Evolutionary conservation across 78 protist genomes (phyloP), one percentile per base, ranked within the genome.

Genomic region (Emiliania huxleyi): DNA sequence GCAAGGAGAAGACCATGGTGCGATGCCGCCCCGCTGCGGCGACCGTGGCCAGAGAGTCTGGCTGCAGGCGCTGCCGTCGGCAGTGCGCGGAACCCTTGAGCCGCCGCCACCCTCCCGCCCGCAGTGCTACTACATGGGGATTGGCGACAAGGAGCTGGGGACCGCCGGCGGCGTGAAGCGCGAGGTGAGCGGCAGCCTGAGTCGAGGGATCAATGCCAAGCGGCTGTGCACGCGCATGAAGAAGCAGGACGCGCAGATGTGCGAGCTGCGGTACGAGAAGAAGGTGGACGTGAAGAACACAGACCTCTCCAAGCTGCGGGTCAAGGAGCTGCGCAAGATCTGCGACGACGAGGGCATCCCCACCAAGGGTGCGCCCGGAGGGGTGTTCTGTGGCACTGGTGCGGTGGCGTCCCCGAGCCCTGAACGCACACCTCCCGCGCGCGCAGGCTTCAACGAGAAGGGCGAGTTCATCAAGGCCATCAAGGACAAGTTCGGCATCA

Each of bases 271-370:
- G 42, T 81, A 44, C 38, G 89, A 81, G 42, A 81, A 81, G 89
- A 33, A 42, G 89, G 29, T 81, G 35, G 89, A 81, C 18, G 37
- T n/a, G 56, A 6, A 42, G 4, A 81, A 38, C 38, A 25, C 52
- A 37, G 55, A 81, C 55, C 8, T 42, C 26, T 6, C 0, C 29
- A 81, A 42, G 89, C 49, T 81, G 42, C 55, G 56, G 1, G 89
- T 81, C 25, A 81, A 81, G 89, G 89, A 81, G 89, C 89, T 81
- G 55, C 89, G 89, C 55, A 81, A 81, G 89, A 29, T 81, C 38
- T 23, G 12, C 48, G 89, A 81, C 42, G 55, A 81, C 40, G 52
- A 42, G 49, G 56, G 56, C 89, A 44, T 81, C 89, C 1, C 25
- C 48, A 40, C 85, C 29, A 77, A 11, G 29, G 85, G 85, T 26